Base-by-base conservation (phyloP, 495 filamentous ascomycete species). In the Podospora pseudopauciseta region DNA sequence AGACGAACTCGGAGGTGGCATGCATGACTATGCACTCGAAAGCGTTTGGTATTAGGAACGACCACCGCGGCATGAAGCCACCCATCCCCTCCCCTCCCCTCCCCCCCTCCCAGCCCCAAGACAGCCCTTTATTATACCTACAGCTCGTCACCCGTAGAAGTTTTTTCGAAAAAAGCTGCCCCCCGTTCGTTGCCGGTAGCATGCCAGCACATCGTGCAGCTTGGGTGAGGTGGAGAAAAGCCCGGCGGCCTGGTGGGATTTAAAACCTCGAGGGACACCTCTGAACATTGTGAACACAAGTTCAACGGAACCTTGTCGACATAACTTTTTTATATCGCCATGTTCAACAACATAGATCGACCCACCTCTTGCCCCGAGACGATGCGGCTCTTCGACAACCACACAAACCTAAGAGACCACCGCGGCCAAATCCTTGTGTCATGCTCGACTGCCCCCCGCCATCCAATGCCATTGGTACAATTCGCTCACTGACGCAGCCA, bases 151-250 rank as follows among this genome's bases (percentile, higher is more conserved):
- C 69, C 69, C 70, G 76, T 65, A 70, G 64, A 70, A 67, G 16
- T 56, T 56, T 56, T 20, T 26, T 58, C 9, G 18, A 73, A 62
- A 64, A 73, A 63, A 65, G 66, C 60, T 69, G 68, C 65, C 72
- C 68, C 65, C 67, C 70, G 61, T 63, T 6, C 70, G 61, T 60
- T 72, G 65, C 70, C 73, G 65, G 28, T 79, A 63, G 61, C 34
- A 28, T 63, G 77, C 77, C 77, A 79, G 73, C 76, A 74, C 77
- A 79, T 78, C 77, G 71, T 79, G 77, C 77, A 79, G 76, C 64
- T 73, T 78, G 76, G 67, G 73, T 62, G 56, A 71, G 68, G 75
- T 73, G 74, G 75, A 78, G 74, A 71, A 69, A 64, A 30, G 65
- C 64, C 67, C 61, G 70, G 69, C 53, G 63, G 62, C 34, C 27